Evolutionary conservation across 176 grass and related monocot species (phyloP), one percentile per base, ranked within the genome.

Genomic region (Musa schizocarpa): DNA sequence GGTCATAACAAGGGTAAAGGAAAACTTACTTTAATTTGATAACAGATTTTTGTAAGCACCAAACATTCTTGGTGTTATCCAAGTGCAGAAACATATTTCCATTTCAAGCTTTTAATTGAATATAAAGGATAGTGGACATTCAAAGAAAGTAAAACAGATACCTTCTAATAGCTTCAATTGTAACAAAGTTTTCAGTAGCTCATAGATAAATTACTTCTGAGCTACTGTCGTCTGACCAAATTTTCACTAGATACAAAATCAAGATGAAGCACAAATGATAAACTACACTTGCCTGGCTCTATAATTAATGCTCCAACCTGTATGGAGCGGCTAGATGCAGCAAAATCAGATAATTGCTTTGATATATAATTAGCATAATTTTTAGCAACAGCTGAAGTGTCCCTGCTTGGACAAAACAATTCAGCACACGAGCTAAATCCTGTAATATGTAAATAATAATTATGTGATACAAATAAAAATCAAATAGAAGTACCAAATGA

Each of bases 291-390:
- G 74, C 94, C 88, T 79, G 94, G 94, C 85, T 93, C 94, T 74
- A 93, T 87, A 74, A 98, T 90, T 52, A 98, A 84, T 52, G 94
- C 90, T 61, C 86, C 94, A 74, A 91, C 85, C 79, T 69, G 71
- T 65, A 65, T 79, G 72, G 74, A 86, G 27, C 64, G 68, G 76
- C 53, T 77, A 63, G 78, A 79, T 58, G 50, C 12, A 68, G 81
- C 79, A 91, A 78, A 80, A 58, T 83, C 63, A 54, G 84, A 87
- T 73, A 98, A 68, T 59, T 91, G 68, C 8, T 91, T 58, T 58
- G 88, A 85, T 90, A 93, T 91, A 69, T 91, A 93, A 43, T 68
- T 65, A 0, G 65, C 77, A 75, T 93, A 98, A 74, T 80, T 54
- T 55, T 82, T 63, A 81, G 86, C 80, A 73, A 62, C 65, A 85